Conservation (phyloP, 2,329 filamentous ascomycete genomes). For the Phoma sp. region DNA sequence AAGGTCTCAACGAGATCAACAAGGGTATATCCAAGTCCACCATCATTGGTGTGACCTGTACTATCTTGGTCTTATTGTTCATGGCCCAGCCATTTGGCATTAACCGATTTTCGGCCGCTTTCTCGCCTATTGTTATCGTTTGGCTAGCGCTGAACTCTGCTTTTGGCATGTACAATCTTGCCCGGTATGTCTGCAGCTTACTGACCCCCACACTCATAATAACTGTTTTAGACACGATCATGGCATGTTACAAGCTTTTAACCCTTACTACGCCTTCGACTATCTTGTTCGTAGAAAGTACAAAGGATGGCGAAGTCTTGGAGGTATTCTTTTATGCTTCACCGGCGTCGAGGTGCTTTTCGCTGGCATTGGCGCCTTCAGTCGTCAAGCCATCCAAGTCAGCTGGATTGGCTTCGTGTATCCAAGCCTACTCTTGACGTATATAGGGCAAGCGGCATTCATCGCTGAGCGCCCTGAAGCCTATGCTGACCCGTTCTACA, state of each 20-base stretch:
- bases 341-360: conserved; percentile 79
- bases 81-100: conserved; percentile 70
- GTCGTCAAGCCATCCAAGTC: conserved; percentile 71
- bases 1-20: conserved; percentile 65
- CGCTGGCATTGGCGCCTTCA: conserved; percentile 80
- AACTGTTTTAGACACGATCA: conserved; percentile 50
- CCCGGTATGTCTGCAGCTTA: conserved; percentile 22
- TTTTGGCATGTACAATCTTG: conserved; percentile 65
- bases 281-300: conserved; percentile 66
- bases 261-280: conserved; percentile 63
- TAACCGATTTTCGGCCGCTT: conserved; percentile 63
- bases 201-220: conserved; percentile 9
- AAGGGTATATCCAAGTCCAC: conserved; percentile 62
- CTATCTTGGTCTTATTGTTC: conserved; percentile 69
- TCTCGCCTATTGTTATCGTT: conserved; percentile 71
- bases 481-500: conserved; percentile 77
- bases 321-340: conserved; percentile 75
- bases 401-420: conserved; percentile 73
- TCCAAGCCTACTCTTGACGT: conserved; percentile 71
- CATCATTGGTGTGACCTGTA: conserved; percentile 69
- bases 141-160: conserved; percentile 70
- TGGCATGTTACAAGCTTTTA: conserved; percentile 61
- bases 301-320: conserved; percentile 68
- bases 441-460: conserved; percentile 76
- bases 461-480: conserved; percentile 67